A percentile compares a stretch with the other conserved stretches of the same genome.
phyloP scores from a whole-genome alignment of 2,329 filamentous ascomycete species.

The Aspergillus melleus region DNA sequence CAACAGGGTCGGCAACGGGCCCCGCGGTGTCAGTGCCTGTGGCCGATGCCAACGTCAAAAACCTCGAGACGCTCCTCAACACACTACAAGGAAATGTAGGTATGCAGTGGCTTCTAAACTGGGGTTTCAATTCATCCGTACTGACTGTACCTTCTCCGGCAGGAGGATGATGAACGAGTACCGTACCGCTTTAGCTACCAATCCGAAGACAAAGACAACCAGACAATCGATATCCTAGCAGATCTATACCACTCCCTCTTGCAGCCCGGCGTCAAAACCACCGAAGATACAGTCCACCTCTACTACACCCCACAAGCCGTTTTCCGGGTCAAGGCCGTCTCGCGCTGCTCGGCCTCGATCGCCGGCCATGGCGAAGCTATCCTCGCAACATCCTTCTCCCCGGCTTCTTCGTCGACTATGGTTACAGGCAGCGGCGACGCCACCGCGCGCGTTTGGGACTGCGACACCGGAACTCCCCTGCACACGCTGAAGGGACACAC shows the following conservation, averaged over 20 bases:
- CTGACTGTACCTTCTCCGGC: background rate
- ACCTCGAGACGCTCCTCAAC: slow-evolving; percentile 83
- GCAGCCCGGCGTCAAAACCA: slow-evolving; percentile 52
- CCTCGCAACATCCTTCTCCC: slow-evolving; percentile 81
- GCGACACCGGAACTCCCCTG: slow-evolving; percentile 85
- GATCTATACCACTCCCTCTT: slow-evolving; percentile 54
- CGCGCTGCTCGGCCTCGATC: slow-evolving; percentile 83
- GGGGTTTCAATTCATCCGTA: background rate
- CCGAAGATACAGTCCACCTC: slow-evolving; percentile 63
- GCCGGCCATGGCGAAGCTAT: slow-evolving; percentile 91
- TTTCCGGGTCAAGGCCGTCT: slow-evolving; percentile 89
- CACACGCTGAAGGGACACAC: slow-evolving; percentile 84
- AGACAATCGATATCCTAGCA: slow-evolving; percentile 47
- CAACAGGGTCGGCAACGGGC: slow-evolving; percentile 65
- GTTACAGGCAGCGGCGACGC: slow-evolving; percentile 89
- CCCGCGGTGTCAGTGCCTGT: slow-evolving; percentile 75
- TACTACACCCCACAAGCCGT: slow-evolving; percentile 81
- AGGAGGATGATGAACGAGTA: slow-evolving; percentile 62
- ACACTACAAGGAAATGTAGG: slow-evolving; percentile 74
- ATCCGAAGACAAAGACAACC: slow-evolving; percentile 36
- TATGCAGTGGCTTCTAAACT: slow-evolving; percentile 16
- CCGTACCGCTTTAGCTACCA: slow-evolving; percentile 67
- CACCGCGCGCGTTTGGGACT: slow-evolving; percentile 91
- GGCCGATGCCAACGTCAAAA: slow-evolving; percentile 82
- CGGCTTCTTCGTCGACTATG: slow-evolving; percentile 71